A percentile compares a stretch with the other conserved stretches of the same genome.
phyloP scores from a whole-genome alignment of 2,329 filamentous ascomycete species.

The Aspergillus nomiae region DNA sequence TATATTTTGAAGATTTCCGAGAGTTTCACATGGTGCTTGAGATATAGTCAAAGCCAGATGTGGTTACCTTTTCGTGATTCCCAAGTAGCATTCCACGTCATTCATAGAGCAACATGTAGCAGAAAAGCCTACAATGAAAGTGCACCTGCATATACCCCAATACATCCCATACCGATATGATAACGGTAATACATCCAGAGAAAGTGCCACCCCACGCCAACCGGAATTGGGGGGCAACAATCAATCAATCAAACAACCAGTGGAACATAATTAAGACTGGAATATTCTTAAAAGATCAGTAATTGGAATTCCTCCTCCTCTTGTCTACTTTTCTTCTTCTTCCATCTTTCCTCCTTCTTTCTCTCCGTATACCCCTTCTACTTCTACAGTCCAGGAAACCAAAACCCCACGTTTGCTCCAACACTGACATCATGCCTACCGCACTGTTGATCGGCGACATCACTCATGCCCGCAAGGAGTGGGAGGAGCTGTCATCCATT shows the following conservation, averaged over 20 bases:
- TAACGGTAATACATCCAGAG: neutral
- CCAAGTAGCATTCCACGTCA: neutral
- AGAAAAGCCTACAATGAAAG: neutral
- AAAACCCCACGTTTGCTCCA: conserved; percentile 8
- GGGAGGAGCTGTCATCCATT: conserved; percentile 44
- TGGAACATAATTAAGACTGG: neutral
- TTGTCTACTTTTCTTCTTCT: conserved; percentile 1
- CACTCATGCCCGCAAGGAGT: conserved; percentile 46
- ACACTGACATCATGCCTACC: conserved; percentile 35
- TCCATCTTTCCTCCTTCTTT: neutral
- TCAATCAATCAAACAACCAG: neutral
- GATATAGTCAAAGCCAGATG: neutral
- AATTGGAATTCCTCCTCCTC: conserved; percentile 7
- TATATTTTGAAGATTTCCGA: neutral
- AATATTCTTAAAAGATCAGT: conserved; percentile 3
- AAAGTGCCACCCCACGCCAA: conserved; percentile 5
- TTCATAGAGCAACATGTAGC: neutral
- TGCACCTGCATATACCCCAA: neutral
- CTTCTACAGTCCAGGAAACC: neutral
- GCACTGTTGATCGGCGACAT: conserved; percentile 50
- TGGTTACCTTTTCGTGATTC: neutral
- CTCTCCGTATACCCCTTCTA: neutral
- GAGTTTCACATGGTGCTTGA: neutral
- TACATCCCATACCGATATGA: neutral
- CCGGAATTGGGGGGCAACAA: neutral